Percentiles rank a stretch among this genome's conserved stretches.
Evolutionary conservation across 768 basidiomycete genomes (phyloP).

Genomic region (Tulasnella sp.): DNA sequence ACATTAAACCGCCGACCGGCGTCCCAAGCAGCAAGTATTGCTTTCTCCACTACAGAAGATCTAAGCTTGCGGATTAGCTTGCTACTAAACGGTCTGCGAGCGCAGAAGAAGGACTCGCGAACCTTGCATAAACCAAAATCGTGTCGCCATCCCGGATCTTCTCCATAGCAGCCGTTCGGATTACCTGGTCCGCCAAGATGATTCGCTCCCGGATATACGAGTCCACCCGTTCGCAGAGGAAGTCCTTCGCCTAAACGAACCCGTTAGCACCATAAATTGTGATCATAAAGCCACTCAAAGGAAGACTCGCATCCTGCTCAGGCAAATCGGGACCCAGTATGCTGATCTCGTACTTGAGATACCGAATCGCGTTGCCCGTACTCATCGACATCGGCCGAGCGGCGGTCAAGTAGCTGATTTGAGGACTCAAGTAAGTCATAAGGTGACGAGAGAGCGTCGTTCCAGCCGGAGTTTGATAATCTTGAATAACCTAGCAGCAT

Average conservation of each 20-base stretch:
- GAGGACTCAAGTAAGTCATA: slow-evolving; percentile 83
- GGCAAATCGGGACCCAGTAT: slow-evolving; percentile 84
- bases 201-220: slow-evolving; percentile 91
- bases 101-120: not conserved
- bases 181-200: slow-evolving; percentile 85
- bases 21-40: slow-evolving; percentile 63
- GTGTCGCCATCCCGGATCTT: slow-evolving; percentile 94
- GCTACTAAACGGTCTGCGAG: too few relatives aligned
- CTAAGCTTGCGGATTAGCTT: slow-evolving; percentile 29
- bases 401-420: slow-evolving; percentile 80
- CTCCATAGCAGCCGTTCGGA: slow-evolving; percentile 73
- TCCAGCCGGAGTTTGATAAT: slow-evolving; percentile 76
- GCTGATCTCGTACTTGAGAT: slow-evolving; percentile 92
- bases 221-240: slow-evolving; percentile 74
- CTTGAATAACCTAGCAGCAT: slow-evolving; percentile 64
- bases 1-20: slow-evolving; percentile 76
- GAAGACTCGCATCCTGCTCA: slow-evolving; percentile 73
- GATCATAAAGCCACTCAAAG: not conserved
- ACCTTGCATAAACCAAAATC: slow-evolving; percentile 90
- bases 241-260: slow-evolving; percentile 64
- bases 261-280: slow-evolving; percentile 1
- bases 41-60: slow-evolving; percentile 90
- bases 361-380: slow-evolving; percentile 89
- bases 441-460: slow-evolving; percentile 84
- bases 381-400: slow-evolving; percentile 86